Evolutionary conservation across 331 rosid genomes (phyloP).

Genomic region (Rosa hybrid): DNA sequence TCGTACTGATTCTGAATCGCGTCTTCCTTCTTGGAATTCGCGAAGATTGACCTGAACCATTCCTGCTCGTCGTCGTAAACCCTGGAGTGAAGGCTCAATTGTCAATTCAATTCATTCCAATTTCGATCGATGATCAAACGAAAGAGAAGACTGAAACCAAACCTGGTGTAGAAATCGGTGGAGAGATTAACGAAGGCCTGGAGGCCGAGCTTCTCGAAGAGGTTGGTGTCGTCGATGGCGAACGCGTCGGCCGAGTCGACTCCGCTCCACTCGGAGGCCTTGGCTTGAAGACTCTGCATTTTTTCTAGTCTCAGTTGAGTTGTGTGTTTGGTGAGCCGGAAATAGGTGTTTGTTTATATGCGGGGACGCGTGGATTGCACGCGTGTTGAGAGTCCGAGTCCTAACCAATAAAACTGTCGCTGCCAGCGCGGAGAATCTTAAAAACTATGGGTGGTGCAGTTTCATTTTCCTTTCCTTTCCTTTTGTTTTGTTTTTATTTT

Average conservation of each 20-base stretch:
- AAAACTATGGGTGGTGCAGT: conserved; percentile 11
- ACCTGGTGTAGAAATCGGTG: conserved; percentile 87
- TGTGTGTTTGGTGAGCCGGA: neutral
- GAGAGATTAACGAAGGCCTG: conserved; percentile 77
- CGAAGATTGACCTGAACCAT: conserved; percentile 83
- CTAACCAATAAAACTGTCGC: neutral
- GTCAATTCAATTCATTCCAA: neutral
- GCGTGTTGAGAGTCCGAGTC: neutral
- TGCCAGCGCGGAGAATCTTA: neutral
- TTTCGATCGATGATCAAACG: neutral
- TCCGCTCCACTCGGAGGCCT: conserved; percentile 80
- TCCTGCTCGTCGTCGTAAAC: conserved; percentile 78
- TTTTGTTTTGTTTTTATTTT: neutral
- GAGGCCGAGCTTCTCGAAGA: conserved; percentile 67
- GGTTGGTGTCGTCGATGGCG: conserved; percentile 66
- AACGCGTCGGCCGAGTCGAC: conserved; percentile 57
- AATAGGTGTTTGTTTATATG: neutral
- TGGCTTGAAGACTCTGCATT: conserved; percentile 64
- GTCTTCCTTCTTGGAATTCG: conserved; percentile 57
- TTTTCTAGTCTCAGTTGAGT: neutral
- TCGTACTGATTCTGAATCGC: conserved; percentile 88
- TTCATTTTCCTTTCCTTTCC: neutral
- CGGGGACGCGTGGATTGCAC: conserved; percentile 28
- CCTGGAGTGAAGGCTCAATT: conserved; percentile 27
- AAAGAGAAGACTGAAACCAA: neutral